Base-by-base conservation (phyloP, 345 rosid genomes). In the Sapria himalayana region DNA sequence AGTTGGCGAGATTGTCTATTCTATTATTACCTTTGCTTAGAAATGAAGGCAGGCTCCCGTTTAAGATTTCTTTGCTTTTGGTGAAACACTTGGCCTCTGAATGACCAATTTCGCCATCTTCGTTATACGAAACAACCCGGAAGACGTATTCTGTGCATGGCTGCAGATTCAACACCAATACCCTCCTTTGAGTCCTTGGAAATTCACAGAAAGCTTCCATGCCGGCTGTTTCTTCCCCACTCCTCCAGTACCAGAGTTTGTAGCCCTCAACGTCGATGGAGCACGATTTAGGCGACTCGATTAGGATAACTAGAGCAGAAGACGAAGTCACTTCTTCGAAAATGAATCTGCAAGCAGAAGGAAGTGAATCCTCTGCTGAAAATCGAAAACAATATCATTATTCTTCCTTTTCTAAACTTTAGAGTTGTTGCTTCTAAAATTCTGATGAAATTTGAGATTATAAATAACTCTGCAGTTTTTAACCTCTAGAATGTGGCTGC, bases 241-340 rank as follows among this genome's bases (percentile, higher is more conserved):
- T 80, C 73, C 70, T 71, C 38, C 65, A 64, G 58, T 60, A 84
- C 95, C 99, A 91, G 50, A 91, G 77, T 66, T 80, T 91, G 54
- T 84, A 84, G 37, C 99, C 95, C 50, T 64, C 68, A 15, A 91
- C 65, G 45, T 63, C 67, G 25, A 50, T 42, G 20, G 72, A 65
- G 35, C 54, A 43, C 14, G 51, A 46, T 22, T 50, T 52, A 25
- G 89, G 61, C 33, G 66, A 45, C 51, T 80, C 99, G 52, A 91
- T 59, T 45, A 91, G 39, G 51, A 67, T 57, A 51, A 84, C 62
- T 22, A 63, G 57, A 42, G 80, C 77, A 33, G 72, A 64, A 12
- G 71, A 68, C 0, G 89, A 45, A 9, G 52, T 66, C 53, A 80
- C 65, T 67, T 84, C 85, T 65, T 91, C 95, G 54, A 91, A 84